Evolutionary conservation across 345 rosid genomes (phyloP).

Genomic region (Psidium guajava): DNA sequence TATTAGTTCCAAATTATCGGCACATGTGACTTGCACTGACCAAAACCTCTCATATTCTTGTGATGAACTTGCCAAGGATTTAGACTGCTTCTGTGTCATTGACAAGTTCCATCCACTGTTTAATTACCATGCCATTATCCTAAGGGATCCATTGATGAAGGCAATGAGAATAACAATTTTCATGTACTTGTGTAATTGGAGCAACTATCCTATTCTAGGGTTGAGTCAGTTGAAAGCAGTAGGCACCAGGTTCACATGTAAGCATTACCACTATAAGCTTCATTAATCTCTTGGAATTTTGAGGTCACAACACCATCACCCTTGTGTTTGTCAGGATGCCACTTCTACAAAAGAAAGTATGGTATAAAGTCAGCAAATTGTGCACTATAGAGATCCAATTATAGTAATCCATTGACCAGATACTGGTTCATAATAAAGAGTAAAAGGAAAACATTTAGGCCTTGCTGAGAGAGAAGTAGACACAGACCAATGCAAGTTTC

Average conservation of each 20-base stretch:
- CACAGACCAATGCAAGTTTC: conserved; percentile 77
- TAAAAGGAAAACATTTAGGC: conserved; percentile 6
- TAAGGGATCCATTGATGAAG: neutral
- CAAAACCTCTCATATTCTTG: neutral
- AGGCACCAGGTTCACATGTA: neutral
- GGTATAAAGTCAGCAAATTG: neutral
- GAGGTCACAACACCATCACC: conserved; percentile 56
- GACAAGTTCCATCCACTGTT: neutral
- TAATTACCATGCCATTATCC: neutral
- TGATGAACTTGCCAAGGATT: neutral
- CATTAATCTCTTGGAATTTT: conserved; percentile 73
- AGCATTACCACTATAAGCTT: conserved; percentile 57
- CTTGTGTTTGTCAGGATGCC: conserved; percentile 88
- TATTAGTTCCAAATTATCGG: neutral
- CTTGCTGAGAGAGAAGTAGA: conserved; percentile 2
- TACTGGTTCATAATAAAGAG: neutral
- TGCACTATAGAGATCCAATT: neutral
- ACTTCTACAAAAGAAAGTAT: conserved; percentile 28
- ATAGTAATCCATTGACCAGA: neutral
- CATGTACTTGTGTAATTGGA: neutral
- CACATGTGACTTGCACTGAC: neutral
- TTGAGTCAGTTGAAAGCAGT: neutral
- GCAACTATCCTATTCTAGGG: neutral
- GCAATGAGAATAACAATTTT: neutral
- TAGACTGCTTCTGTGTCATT: neutral